Conservation (phyloP, 78 protist genomes). For the Protostelium mycophagum region DNA sequence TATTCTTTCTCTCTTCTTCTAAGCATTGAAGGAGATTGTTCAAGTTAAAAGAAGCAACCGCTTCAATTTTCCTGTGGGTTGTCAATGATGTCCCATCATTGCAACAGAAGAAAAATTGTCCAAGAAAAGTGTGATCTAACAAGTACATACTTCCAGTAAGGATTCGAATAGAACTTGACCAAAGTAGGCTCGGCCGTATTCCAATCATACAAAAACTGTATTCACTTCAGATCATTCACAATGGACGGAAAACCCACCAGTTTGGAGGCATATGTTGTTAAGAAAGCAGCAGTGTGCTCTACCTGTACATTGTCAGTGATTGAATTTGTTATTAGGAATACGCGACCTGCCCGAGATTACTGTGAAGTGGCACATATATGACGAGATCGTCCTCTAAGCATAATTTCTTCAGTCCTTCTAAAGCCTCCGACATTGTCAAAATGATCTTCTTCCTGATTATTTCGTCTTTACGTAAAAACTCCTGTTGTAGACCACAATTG, state of each 20-base stretch:
- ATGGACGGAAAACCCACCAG: too few relatives aligned
- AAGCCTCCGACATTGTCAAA: too few relatives aligned
- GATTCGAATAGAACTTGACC: not conserved
- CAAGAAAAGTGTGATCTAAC: too few relatives aligned
- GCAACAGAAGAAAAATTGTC: too few relatives aligned
- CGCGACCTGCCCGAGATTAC: not conserved
- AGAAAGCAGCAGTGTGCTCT: not conserved
- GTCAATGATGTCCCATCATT: too few relatives aligned
- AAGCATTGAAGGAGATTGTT: not conserved
- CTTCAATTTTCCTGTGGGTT: not conserved
- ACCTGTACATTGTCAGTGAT: not conserved
- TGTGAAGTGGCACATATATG: not conserved
- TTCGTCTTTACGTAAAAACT: too few relatives aligned
- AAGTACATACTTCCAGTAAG: not conserved
- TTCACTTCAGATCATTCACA: not conserved
- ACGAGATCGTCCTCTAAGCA: too few relatives aligned
- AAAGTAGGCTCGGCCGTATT: not conserved
- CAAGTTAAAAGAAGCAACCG: not conserved
- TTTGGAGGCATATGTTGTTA: not conserved
- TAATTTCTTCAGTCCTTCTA: too few relatives aligned
- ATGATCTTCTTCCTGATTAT: too few relatives aligned
- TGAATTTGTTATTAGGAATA: too few relatives aligned
- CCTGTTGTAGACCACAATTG: too few relatives aligned
- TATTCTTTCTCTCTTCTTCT: not conserved
- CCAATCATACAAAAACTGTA: not conserved